These are phyloP conservation scores for Penicillium sp. DNA, from an alignment of 2,329 filamentous ascomycete species.

Conservation along the genomic window DNA sequence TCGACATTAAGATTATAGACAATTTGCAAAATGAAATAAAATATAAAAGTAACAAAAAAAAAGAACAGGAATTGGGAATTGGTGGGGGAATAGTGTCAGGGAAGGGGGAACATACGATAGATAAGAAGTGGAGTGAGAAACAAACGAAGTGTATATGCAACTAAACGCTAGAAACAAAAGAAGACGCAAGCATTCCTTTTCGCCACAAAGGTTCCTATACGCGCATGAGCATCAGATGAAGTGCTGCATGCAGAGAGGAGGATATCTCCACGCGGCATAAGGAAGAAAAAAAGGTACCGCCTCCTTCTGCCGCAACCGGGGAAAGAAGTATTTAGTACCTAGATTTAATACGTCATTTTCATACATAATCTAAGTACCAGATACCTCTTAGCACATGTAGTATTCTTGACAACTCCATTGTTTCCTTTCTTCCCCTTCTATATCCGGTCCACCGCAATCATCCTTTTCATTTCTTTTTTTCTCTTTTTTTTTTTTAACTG, in stretches of 20 bases:
- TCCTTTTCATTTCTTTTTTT: neutral
- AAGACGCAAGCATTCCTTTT: conserved; percentile 24
- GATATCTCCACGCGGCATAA: neutral
- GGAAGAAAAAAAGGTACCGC: neutral
- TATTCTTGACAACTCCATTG: conserved; percentile 5
- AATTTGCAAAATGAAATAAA: conserved; percentile 1
- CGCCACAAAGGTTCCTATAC: conserved; percentile 15
- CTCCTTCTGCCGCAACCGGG: conserved; percentile 15
- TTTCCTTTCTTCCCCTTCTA: neutral
- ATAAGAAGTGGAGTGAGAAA: conserved; percentile 20
- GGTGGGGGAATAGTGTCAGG: conserved; percentile 5
- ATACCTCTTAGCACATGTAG: neutral
- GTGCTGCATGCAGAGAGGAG: conserved; percentile 9
- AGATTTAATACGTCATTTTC: fast-evolving
- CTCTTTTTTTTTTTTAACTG: no score
- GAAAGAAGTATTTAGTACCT: conserved; percentile 1
- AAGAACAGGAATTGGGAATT: conserved; percentile 1
- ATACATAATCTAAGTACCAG: neutral
- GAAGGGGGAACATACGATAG: conserved; percentile 23
- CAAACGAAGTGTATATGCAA: conserved; percentile 10
- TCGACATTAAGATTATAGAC: conserved; percentile 12
- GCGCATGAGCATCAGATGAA: neutral
- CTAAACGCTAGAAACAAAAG: conserved; percentile 8
- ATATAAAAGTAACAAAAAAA: conserved; percentile 6
- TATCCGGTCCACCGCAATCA: conserved; percentile 5